Conservation (phyloP, 768 basidiomycete species). For the Suillus alpinus region DNA sequence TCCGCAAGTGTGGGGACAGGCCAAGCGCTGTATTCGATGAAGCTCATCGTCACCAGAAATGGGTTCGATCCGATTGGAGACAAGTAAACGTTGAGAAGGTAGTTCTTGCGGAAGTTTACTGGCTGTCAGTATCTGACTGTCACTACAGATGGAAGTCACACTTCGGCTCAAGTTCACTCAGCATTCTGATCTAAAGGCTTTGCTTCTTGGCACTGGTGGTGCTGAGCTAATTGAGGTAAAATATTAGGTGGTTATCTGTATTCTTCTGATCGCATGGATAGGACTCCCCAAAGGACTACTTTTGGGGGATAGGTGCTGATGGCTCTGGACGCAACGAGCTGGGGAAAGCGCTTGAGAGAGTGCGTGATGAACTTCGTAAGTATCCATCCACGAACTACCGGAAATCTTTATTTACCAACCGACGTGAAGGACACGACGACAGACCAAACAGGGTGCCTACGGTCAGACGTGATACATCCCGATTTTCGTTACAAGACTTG, state of each 20-base stretch:
- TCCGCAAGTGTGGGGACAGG: slow-evolving; percentile 59
- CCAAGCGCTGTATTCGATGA: slow-evolving; percentile 67
- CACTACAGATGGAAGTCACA: slow-evolving; percentile 59
- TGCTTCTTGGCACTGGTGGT: slow-evolving; percentile 63
- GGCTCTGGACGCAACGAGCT: slow-evolving; percentile 69
- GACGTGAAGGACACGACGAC: slow-evolving; percentile 15
- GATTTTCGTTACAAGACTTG: slow-evolving; percentile 32
- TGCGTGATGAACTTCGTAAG: slow-evolving; percentile 53
- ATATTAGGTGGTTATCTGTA: slow-evolving; percentile 13
- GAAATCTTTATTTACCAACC: not conserved
- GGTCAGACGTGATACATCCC: slow-evolving; percentile 25
- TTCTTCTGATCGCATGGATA: slow-evolving; percentile 20
- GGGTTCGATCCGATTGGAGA: slow-evolving; percentile 65
- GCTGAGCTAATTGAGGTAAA: slow-evolving; percentile 67
- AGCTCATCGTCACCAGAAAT: slow-evolving; percentile 61
- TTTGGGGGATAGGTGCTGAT: slow-evolving; percentile 76
- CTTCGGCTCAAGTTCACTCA: slow-evolving; percentile 71
- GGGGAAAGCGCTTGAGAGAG: slow-evolving; percentile 64
- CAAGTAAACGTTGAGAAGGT: slow-evolving; percentile 67
- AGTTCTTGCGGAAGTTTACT: not conserved
- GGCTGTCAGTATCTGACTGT: not conserved
- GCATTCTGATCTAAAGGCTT: slow-evolving; percentile 53
- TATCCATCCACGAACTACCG: not conserved
- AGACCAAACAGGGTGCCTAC: slow-evolving; percentile 25
- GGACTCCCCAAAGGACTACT: slow-evolving; percentile 75